Base-by-base conservation (phyloP, 306 rosid genomes). In the Dryas octopetala region DNA sequence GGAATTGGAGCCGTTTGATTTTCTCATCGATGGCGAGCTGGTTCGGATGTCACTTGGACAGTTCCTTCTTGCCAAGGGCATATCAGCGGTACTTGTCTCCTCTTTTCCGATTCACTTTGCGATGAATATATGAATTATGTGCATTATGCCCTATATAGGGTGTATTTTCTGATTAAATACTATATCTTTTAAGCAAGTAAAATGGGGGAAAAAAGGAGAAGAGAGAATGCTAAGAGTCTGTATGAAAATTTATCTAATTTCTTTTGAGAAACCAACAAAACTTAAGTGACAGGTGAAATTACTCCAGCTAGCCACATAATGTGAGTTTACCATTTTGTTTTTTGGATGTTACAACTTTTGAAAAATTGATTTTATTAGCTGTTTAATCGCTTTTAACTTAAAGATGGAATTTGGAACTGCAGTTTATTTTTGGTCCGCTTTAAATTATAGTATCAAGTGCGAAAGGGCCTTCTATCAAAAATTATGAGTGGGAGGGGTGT, bases 1-100 rank as follows among this genome's bases (percentile, higher is more conserved):
- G 88, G 14, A 86, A 66, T 48, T 73, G 11, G 96, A 89, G 48
- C 92, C 97, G 1, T 92, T 95, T 78, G 99, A 95, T 84, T 92
- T 95, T 80, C 83, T 95, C 82, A 84, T 92, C 26, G 86, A 95
- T 86, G 96, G 96, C 23, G 97, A 90, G 83, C 83, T 92, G 49
- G 90, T 92, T 64, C 89, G 97, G 32, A 89, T 90, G 97, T 86
- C 97, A 5, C 88, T 95, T 9, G 96, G 89, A 66, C 81, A 92
- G 79, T 95, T 95, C 71, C 97, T 95, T 76, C 88, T 90, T 0
- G 96, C 89, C 48, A 92, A 92, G 78, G 89, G 92, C 85, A 90
- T 92, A 66, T 86, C 97, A 0, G 97, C 93, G 86, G 97, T 95
- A 86, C 58, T 55, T 54, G 1, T 63, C 14, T 16, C n/a, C 44